Evolutionary conservation across 306 rosid species (phyloP).

Genomic region (Cucurbita argyrosperma): DNA sequence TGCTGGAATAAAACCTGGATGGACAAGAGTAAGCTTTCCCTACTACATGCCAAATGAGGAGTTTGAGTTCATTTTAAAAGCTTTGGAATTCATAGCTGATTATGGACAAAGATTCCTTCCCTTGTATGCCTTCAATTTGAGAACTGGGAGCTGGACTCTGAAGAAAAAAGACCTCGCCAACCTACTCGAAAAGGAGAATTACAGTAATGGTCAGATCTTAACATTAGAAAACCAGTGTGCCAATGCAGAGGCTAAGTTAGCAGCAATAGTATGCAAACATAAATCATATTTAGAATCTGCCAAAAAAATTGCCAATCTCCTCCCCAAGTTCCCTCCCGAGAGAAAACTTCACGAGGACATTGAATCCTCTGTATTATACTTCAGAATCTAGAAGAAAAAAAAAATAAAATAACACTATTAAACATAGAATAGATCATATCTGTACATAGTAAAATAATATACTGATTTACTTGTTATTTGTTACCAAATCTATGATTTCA

Average conservation of each 20-base stretch:
- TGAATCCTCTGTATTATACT: constrained; percentile 21
- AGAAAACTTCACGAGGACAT: constrained; percentile 25
- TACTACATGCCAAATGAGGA: constrained; percentile 62
- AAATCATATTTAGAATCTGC: constrained; percentile 30
- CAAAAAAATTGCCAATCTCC: constrained; percentile 25
- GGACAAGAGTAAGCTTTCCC: constrained; percentile 82
- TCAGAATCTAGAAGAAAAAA: constrained; percentile 25
- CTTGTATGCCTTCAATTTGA: constrained; percentile 37
- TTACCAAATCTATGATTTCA: too few species aligned
- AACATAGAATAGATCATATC: too few species aligned
- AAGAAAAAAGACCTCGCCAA: constrained; percentile 29
- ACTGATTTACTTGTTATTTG: too few species aligned
- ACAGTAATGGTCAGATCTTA: neutral
- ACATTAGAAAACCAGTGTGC: neutral
- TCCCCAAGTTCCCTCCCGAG: constrained; percentile 47
- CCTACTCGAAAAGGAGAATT: constrained; percentile 11
- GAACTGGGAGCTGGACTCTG: constrained; percentile 48
- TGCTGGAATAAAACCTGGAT: constrained; percentile 69
- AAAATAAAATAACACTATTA: neutral
- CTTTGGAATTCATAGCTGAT: constrained; percentile 60
- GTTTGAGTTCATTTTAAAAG: constrained; percentile 52
- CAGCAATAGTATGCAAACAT: constrained; percentile 7
- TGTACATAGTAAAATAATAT: too few species aligned
- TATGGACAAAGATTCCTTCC: constrained; percentile 72
- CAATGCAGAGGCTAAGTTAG: constrained; percentile 12